Evolutionary conservation across 164 flowering plant species (phyloP).

Genomic region (Vitis amurensis): DNA sequence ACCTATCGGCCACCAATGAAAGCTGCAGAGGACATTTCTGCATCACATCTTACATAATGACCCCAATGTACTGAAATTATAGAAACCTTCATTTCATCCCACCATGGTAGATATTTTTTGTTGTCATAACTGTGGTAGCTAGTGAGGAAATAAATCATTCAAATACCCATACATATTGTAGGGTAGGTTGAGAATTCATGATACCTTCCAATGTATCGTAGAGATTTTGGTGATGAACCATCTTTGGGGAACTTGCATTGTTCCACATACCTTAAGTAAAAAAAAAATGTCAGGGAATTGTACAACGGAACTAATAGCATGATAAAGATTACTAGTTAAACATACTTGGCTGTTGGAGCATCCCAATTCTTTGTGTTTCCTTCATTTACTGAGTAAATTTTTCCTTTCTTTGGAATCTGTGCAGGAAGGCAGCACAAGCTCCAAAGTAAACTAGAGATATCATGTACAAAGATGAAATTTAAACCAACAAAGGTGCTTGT

Average conservation of each 20-base stretch:
- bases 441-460: not conserved
- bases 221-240: constrained; percentile 84
- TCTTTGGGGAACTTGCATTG: constrained; percentile 89
- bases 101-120: not conserved
- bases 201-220: constrained; percentile 96
- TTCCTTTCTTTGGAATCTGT: constrained; percentile 95
- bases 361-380: constrained; percentile 99
- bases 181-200: not conserved
- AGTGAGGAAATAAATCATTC: not conserved
- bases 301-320: constrained; percentile 4
- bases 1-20: not conserved
- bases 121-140: not conserved
- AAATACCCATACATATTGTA: not conserved
- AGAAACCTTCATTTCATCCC: not conserved
- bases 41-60: not conserved
- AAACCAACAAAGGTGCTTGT: not conserved
- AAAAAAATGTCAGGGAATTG: not conserved
- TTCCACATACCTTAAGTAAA: constrained; percentile 70
- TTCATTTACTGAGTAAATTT: constrained; percentile 97
- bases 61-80: not conserved
- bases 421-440: constrained; percentile 1
- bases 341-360: constrained; percentile 85
- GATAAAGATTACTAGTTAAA: not conserved
- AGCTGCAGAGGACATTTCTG: not conserved
- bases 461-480: not conserved